Evolutionary conservation across 139 green algal species (phyloP), one percentile per base, ranked within the genome.

Genomic region (Nannochloris sp.): DNA sequence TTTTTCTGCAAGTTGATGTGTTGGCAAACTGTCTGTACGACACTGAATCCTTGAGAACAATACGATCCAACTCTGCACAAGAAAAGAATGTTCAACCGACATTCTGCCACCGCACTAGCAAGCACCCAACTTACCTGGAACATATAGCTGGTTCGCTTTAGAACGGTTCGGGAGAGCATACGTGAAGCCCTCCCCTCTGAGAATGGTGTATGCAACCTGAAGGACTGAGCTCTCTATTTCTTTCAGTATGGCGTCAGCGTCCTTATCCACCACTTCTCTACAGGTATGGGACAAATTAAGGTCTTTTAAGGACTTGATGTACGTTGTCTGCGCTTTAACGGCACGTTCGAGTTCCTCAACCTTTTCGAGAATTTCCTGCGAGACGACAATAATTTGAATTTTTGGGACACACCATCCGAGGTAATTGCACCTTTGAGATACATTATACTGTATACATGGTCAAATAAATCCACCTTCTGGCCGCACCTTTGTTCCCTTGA

Each of bases 21-120:
- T 75, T 90, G 62, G 83, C 83, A 73, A 96, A 97, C 14, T 78
- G 66, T 0, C 90, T 73, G 53, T 83, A 76, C 13, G 75, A 82
- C 29, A 59, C 65, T 1, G 75, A 75, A 77, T 95, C 86, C 49
- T 84, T 84, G 17, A 97, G 79, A 56, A 97, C 91, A 16, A 96
- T 97, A 48, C 91, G 81, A 74, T 97, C 91, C 49, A 96, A 83
- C 67, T 95, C 85, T 33, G 46, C 46, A 31, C 49, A 28, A 10
- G 1, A 10, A 28, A 58, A 4, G 49, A 58, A 3, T 58, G 25
- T 10, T 58, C 49, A 14, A 31, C 25, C 12, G 9, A 51, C 9
- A 3, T 29, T 28, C 49, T 49, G 25, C 25, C 49, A 30, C 6
- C 61, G 8, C 68, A 74, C 68, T 59, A 16, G 33, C 11, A 40